A percentile compares a stretch with the other conserved stretches of the same genome.
These are phyloP conservation scores for Chaetomiaceae sp. DNA, from an alignment of 2,329 filamentous ascomycete genomes.

Conservation along the genomic window DNA sequence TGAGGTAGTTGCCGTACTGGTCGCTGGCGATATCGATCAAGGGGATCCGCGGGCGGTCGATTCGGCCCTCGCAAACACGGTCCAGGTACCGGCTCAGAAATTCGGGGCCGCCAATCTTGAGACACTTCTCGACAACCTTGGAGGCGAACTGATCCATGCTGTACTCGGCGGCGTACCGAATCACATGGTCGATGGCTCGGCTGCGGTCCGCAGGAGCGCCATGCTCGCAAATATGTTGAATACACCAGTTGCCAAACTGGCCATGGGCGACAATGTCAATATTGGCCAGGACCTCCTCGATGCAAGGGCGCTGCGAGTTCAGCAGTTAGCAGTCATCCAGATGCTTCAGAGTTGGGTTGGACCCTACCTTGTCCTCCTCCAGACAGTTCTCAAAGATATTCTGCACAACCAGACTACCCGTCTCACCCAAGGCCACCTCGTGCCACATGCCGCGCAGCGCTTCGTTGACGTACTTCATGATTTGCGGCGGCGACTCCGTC, in stretches of 20 bases:
- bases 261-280: conserved; percentile 96
- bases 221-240: conserved; percentile 98
- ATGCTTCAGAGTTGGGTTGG: background rate
- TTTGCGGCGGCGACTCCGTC: conserved; percentile 89
- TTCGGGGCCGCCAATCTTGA: conserved; percentile 88
- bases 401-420: conserved; percentile 94
- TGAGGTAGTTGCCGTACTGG: conserved; percentile 97
- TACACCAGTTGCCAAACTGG: conserved; percentile 99
- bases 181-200: conserved; percentile 90
- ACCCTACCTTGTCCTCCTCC: conserved; percentile 87
- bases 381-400: conserved; percentile 99
- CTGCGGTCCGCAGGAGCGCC: conserved; percentile 85
- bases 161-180: conserved; percentile 89
- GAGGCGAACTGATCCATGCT: conserved; percentile 99
- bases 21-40: conserved; percentile 97
- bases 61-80: conserved; percentile 84
- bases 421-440: conserved; percentile 93
- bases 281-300: conserved; percentile 90
- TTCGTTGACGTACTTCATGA: conserved; percentile 98
- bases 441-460: conserved; percentile 96
- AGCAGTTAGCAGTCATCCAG: conserved; percentile 1
- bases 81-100: conserved; percentile 91
- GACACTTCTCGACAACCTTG: conserved; percentile 97
- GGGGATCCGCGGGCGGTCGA: conserved; percentile 89
- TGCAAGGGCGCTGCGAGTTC: conserved; percentile 71